Evolutionary conservation across 345 rosid species (phyloP).

Genomic region (Melastoma malabathricum): DNA sequence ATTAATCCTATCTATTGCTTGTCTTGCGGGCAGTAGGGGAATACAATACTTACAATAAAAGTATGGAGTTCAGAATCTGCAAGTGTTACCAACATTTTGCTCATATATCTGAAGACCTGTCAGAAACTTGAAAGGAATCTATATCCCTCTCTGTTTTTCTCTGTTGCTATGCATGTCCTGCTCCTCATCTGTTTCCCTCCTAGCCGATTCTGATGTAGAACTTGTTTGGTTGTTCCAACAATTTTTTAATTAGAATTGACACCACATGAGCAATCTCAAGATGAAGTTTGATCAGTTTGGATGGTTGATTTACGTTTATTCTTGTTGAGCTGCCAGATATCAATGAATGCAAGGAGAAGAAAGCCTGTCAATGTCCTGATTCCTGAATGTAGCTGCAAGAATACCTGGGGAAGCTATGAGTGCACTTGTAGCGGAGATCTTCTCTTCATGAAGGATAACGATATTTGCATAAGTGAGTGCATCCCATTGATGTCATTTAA

Average conservation of each 20-base stretch:
- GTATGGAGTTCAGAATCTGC: no score
- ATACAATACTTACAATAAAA: no score
- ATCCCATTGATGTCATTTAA: not conserved
- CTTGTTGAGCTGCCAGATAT: constrained; percentile 31
- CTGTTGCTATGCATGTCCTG: no score
- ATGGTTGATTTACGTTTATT: not conserved
- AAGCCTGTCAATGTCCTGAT: constrained; percentile 94
- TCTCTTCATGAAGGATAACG: constrained; percentile 81
- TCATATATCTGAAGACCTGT: no score
- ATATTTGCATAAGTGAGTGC: constrained; percentile 84
- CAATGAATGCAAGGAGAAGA: constrained; percentile 86
- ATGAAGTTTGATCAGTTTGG: not conserved
- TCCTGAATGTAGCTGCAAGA: constrained; percentile 82
- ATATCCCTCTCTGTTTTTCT: no score
- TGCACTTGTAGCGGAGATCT: constrained; percentile 83
- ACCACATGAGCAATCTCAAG: not conserved
- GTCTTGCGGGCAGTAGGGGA: no score
- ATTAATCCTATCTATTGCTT: no score
- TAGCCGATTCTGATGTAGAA: no score
- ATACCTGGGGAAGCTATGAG: constrained; percentile 89
- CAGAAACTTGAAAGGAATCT: no score
- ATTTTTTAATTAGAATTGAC: not conserved
- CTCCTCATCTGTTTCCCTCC: no score
- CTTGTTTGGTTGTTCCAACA: no score
- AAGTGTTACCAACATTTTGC: no score